phyloP scores from a whole-genome alignment of 2,329 filamentous ascomycete genomes.

The Hypoxylon sp. region DNA sequence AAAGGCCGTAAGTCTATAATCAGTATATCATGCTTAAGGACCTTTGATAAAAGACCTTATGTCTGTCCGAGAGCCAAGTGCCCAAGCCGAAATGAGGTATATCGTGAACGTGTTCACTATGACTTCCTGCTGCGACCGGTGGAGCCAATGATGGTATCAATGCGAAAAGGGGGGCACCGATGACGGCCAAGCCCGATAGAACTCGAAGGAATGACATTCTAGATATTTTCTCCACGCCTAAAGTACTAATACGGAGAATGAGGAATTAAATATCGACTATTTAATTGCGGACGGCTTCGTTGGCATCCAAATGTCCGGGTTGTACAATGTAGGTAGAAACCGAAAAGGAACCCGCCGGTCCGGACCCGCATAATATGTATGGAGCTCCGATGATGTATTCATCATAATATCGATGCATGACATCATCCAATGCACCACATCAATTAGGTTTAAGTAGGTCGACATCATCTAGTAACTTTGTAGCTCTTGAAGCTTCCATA shows the following conservation, averaged over 20 bases:
- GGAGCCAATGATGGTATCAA: slow-evolving; percentile 13
- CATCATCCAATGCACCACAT: slow-evolving; percentile 34
- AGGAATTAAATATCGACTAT: background rate
- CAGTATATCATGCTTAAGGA: background rate
- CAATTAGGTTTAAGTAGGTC: slow-evolving; percentile 21
- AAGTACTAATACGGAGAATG: background rate
- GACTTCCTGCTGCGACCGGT: slow-evolving; percentile 13
- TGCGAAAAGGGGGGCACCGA: slow-evolving; percentile 9
- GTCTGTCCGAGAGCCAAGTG: slow-evolving; percentile 52
- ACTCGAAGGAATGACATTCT: slow-evolving; percentile 20
- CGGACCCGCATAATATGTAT: slow-evolving; percentile 18
- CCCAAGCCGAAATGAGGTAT: slow-evolving; percentile 53
- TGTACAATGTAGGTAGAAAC: background rate
- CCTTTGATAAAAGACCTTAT: slow-evolving; percentile 38
- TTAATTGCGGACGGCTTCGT: slow-evolving; percentile 1
- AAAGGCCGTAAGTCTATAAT: background rate
- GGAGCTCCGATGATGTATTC: background rate
- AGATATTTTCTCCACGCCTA: background rate
- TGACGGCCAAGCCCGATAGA: background rate
- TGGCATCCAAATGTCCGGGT: background rate
- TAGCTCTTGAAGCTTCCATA: slow-evolving; percentile 2
- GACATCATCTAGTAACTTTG: background rate
- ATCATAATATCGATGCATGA: slow-evolving; percentile 41
- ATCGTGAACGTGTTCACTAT: slow-evolving; percentile 31
- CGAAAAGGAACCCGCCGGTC: slow-evolving; percentile 3